A percentile compares a stretch with the other conserved stretches of the same genome.
Conservation (phyloP, 1,284 basidiomycete genomes). For the Amanita bisporigera region DNA sequence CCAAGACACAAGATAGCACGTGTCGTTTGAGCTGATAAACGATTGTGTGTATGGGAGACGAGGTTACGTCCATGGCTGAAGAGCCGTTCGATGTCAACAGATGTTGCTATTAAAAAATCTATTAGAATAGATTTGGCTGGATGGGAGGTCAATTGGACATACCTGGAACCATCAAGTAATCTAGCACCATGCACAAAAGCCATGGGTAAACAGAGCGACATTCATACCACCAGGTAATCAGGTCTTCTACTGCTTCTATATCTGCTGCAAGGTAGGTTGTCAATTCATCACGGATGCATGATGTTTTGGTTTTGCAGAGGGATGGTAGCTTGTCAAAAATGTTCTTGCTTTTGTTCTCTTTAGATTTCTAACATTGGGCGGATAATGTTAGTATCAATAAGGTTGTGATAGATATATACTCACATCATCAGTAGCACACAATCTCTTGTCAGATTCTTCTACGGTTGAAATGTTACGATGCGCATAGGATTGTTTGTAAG, state of each 20-base stretch:
- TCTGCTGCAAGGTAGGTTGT: background rate
- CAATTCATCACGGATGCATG: background rate
- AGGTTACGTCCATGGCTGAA: conserved; percentile 39
- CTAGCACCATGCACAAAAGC: too few relatives aligned
- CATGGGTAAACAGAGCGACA: too few relatives aligned
- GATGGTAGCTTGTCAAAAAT: background rate
- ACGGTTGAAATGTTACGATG: background rate
- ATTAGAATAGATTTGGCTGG: background rate
- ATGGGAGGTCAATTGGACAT: background rate
- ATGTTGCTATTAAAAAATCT: conserved; percentile 10
- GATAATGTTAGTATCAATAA: background rate
- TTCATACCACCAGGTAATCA: conserved; percentile 6
- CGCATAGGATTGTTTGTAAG: background rate
- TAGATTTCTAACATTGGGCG: background rate
- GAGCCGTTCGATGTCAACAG: conserved; percentile 31
- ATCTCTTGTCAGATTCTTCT: background rate
- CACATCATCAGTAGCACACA: background rate
- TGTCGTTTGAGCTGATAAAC: too few relatives aligned
- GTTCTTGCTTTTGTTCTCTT: background rate
- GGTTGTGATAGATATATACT: too few relatives aligned
- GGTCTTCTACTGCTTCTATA: background rate
- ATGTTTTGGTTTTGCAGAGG: background rate
- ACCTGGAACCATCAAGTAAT: conserved; percentile 2
- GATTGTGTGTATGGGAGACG: too few relatives aligned
- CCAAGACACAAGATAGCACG: too few relatives aligned